Base-by-base conservation (phyloP, 1,139 yeast genomes). In the Petasospora rhodanensis region DNA sequence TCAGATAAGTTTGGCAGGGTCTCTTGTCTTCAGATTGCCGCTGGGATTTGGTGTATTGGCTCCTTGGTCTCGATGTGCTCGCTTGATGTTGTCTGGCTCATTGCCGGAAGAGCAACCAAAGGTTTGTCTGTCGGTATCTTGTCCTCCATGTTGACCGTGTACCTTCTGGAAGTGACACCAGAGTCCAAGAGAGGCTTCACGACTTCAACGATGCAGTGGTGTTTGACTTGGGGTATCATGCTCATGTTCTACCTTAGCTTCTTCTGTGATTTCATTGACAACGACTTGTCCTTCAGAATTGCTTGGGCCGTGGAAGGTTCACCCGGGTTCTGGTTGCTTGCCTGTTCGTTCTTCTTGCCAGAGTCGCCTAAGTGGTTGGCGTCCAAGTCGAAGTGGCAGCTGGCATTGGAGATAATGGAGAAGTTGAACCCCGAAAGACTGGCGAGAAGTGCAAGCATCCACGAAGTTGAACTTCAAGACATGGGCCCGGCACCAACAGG, bases 361-460 rank as follows among this genome's bases (percentile, higher is more conserved):
- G 89, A 81, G 56, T 78, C 89, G 4, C 89, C 91, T 26, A 71
- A 81, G 54, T 81, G 86, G 86, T 63, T 73, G 45, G 80, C 79
- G 11, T 65, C 68, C 30, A 66, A 64, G 35, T 67, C 66, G 19
- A 51, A 58, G 47, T 69, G 71, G 72, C 63, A 62, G 10, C 66
- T 68, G 31, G 68, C 73, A 18, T 61, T 61, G 43, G 34, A 32
- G 2, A 56, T 68, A 29, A 62, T 66, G 38, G 35, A 30, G 9
- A 36, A 34, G 9, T 42, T 54, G 31, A 19, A 24, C 12, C 31
- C 16, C 10, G 13, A 18, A 6, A 9, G 12, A 11, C 7, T 21
- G 13, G 13, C n/a, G n/a, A n/a, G n/a, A n/a, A n/a, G n/a, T n/a
- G n/a, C n/a, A n/a, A n/a, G n/a, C n/a, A n/a, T n/a, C n/a, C n/a